A percentile compares a stretch with the other conserved stretches of the same genome.
These are phyloP conservation scores for Lactarius vividus DNA, from an alignment of 768 basidiomycete species.

Conservation along the genomic window DNA sequence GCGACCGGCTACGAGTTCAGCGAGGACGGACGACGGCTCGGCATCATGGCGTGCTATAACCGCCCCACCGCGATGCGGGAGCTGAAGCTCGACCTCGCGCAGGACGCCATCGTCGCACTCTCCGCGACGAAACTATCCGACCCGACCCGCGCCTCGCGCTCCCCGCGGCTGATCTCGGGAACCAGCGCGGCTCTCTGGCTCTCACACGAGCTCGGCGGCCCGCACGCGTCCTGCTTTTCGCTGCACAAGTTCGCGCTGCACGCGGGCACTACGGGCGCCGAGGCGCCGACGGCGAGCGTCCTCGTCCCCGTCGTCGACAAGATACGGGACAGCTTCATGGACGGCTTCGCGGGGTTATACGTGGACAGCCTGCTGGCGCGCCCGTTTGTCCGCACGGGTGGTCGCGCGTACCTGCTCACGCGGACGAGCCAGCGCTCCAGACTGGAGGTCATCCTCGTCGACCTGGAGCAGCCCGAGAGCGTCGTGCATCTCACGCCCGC, in stretches of 20 bases:
- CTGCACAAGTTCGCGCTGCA: constrained; percentile 29
- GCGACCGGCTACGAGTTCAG: constrained; percentile 33
- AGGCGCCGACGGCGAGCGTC: constrained; percentile 6
- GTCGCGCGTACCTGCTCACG: constrained; percentile 22
- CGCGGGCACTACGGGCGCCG: not conserved
- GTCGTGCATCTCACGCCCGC: constrained; percentile 22
- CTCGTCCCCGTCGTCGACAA: constrained; percentile 28
- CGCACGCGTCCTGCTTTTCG: constrained; percentile 33
- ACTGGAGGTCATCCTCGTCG: constrained; percentile 29
- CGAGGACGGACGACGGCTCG: constrained; percentile 33
- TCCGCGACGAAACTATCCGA: constrained; percentile 20
- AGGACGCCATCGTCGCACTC: constrained; percentile 1
- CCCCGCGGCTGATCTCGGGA: constrained; percentile 27
- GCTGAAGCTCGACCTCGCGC: constrained; percentile 24
- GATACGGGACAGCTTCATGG: constrained; percentile 13
- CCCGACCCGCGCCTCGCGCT: constrained; percentile 21
- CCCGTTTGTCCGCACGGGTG: constrained; percentile 30
- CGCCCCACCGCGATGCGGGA: constrained; percentile 32
- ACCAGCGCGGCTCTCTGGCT: constrained; percentile 31
- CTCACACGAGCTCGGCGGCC: constrained; percentile 34
- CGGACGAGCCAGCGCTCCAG: constrained; percentile 30
- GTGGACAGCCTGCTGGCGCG: constrained; percentile 30
- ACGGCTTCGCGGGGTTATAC: constrained; percentile 37
- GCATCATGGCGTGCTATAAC: constrained; percentile 36
- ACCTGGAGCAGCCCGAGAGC: constrained; percentile 20